Evolutionary conservation across 495 filamentous ascomycete species (phyloP).

Genomic region (Beverwykella pulmonaria): DNA sequence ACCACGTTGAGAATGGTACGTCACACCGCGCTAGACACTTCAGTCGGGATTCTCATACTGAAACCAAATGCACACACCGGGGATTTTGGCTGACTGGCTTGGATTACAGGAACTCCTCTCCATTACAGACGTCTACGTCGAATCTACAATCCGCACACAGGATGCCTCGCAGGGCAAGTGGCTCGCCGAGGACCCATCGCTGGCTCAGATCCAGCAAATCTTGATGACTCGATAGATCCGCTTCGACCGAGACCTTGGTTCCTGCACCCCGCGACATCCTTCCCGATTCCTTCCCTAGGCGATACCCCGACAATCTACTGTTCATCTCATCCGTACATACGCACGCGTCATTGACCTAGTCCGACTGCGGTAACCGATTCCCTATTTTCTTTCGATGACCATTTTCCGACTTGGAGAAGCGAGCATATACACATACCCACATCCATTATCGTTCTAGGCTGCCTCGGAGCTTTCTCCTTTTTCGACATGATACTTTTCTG

Average conservation of each 20-base stretch:
- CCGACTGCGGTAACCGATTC: background rate
- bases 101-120: constrained; percentile 42
- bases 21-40: constrained; percentile 20
- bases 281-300: constrained; percentile 3
- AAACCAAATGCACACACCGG: too few relatives aligned
- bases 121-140: constrained; percentile 46
- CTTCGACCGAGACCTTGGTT: background rate
- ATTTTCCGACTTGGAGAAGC: background rate
- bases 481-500: background rate
- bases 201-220: constrained; percentile 37
- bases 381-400: background rate
- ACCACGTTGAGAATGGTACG: constrained; percentile 65
- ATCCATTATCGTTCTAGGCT: background rate
- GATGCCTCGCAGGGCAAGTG: constrained; percentile 47
- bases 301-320: constrained; percentile 19
- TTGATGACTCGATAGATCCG: constrained; percentile 24
- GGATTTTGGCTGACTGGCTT: background rate
- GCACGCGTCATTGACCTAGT: constrained; percentile 1
- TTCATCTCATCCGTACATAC: background rate
- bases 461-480: background rate
- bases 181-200: constrained; percentile 46
- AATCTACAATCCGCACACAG: constrained; percentile 43
- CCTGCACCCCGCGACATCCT: background rate
- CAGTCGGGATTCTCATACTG: background rate
- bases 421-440: background rate